phyloP scores from a whole-genome alignment of 345 rosid genomes.

The Populus davidiana region DNA sequence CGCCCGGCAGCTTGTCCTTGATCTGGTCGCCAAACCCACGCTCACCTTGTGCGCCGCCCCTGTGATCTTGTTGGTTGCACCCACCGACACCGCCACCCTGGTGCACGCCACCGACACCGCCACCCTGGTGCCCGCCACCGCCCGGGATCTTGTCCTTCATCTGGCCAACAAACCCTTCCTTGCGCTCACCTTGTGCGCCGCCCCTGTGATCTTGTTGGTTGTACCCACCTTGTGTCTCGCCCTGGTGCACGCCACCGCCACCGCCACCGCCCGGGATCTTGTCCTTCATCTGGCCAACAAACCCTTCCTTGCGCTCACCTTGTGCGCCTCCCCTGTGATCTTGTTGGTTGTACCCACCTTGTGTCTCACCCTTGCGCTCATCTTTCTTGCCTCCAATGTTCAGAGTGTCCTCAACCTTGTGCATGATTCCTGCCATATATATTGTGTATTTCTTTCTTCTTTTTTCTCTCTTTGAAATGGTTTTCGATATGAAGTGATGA shows the following conservation, averaged over 20 bases:
- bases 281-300: constrained; percentile 41
- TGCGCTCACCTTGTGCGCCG: not conserved
- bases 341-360: constrained; percentile 5
- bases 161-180: not conserved
- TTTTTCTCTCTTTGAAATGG: not conserved
- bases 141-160: too few relatives aligned
- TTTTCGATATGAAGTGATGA: not conserved
- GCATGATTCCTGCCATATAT: constrained; percentile 49
- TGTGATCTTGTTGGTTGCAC: too few relatives aligned
- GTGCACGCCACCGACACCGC: too few relatives aligned
- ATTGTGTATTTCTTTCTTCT: not conserved
- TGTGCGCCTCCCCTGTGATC: constrained; percentile 12
- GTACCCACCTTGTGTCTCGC: not conserved
- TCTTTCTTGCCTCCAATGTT: constrained; percentile 62
- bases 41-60: too few relatives aligned
- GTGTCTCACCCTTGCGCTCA: constrained; percentile 4
- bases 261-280: constrained; percentile 38
- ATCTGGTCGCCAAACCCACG: too few relatives aligned
- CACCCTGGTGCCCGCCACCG: too few relatives aligned
- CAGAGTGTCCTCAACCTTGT: constrained; percentile 65
- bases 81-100: too few relatives aligned
- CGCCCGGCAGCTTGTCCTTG: too few relatives aligned
- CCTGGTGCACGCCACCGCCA: constrained; percentile 12
- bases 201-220: constrained; percentile 1
- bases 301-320: constrained; percentile 42